phyloP scores from a whole-genome alignment of 345 rosid species.

The Litchi chinensis region DNA sequence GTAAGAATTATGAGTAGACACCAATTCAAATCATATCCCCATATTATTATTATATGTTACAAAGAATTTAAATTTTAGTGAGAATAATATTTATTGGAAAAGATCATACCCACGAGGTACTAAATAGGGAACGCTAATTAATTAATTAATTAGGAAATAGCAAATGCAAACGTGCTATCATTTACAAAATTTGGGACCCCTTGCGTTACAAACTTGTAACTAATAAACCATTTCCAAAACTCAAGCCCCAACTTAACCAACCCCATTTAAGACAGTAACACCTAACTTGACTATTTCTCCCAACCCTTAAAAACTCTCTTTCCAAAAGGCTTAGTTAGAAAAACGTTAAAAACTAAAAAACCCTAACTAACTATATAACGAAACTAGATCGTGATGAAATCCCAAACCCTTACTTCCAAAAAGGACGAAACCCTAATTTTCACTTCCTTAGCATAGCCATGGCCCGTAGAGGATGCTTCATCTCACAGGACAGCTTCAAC shows the following conservation, averaged over 20 bases:
- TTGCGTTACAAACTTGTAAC: background rate
- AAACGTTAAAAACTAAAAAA: background rate
- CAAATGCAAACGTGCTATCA: background rate
- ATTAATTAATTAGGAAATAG: background rate
- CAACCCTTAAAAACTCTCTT: background rate
- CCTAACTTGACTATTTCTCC: background rate
- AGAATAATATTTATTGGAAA: too few relatives aligned
- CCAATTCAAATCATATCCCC: too few relatives aligned
- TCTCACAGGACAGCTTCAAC: slow-evolving; percentile 85
- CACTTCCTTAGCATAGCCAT: slow-evolving; percentile 36
- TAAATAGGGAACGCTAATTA: too few relatives aligned
- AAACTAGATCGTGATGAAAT: background rate
- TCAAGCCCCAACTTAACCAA: background rate
- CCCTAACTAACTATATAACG: background rate
- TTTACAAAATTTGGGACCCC: background rate
- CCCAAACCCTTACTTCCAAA: slow-evolving; percentile 7
- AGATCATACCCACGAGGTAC: too few relatives aligned
- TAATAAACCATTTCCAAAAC: background rate
- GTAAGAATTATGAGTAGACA: too few relatives aligned
- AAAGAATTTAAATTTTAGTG: too few relatives aligned
- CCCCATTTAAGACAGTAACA: background rate
- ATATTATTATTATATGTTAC: too few relatives aligned
- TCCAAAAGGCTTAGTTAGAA: background rate
- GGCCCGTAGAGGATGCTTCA: slow-evolving; percentile 72
- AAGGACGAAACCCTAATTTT: background rate